Evolutionary conservation across 192 early-diverging fungal genomes (phyloP).

Genomic region (Linnemannia zychae): DNA sequence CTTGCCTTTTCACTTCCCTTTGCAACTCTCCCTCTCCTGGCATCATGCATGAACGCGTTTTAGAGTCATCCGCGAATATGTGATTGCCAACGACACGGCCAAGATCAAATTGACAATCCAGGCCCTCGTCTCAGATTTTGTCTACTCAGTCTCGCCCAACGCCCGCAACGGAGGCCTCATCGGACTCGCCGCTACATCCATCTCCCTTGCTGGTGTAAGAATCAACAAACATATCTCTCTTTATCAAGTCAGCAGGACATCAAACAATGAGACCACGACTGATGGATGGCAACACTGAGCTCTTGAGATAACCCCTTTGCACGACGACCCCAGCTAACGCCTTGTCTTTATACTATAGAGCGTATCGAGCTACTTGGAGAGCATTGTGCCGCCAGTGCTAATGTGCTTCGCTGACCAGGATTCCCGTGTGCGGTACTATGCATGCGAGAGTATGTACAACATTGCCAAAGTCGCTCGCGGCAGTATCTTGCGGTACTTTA

Average conservation of each 20-base stretch:
- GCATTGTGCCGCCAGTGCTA: slow-evolving; percentile 94
- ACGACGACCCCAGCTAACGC: background rate
- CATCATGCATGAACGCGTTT: slow-evolving; percentile 8
- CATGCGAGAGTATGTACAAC: slow-evolving; percentile 98
- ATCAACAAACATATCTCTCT: background rate
- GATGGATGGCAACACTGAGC: background rate
- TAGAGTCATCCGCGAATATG: slow-evolving; percentile 77
- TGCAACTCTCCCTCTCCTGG: no score
- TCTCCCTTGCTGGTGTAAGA: slow-evolving; percentile 84
- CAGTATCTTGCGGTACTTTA: slow-evolving; percentile 91
- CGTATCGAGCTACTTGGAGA: slow-evolving; percentile 74
- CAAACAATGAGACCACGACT: no score
- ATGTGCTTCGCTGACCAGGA: slow-evolving; percentile 95
- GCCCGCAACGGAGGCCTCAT: slow-evolving; percentile 95
- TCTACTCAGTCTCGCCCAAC: slow-evolving; percentile 87
- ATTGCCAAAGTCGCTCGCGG: slow-evolving; percentile 96
- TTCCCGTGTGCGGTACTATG: slow-evolving; percentile 95
- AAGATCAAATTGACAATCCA: slow-evolving; percentile 80
- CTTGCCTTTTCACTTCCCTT: background rate
- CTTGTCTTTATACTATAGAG: slow-evolving; percentile 50
- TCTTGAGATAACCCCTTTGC: background rate
- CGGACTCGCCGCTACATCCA: slow-evolving; percentile 88
- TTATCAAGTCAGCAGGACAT: background rate
- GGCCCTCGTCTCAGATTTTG: slow-evolving; percentile 88
- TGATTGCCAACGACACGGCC: slow-evolving; percentile 64